A percentile compares a stretch with the other conserved stretches of the same genome.
Conservation (phyloP, 83 land plant species). For the Diphasiastrum complanatum region DNA sequence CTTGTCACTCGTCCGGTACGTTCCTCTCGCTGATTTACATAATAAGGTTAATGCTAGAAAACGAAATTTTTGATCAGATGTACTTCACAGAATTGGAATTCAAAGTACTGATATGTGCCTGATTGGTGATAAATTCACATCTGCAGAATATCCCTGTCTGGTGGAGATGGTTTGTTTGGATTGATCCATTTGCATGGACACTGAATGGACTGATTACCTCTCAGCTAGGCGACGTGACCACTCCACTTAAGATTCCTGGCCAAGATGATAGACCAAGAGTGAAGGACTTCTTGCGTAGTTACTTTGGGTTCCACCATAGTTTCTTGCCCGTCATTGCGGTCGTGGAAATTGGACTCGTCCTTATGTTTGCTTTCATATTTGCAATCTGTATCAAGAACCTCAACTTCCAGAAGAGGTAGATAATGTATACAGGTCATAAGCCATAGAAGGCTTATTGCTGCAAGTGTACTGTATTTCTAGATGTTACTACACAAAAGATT, state of each 20-base stretch:
- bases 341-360: constrained; percentile 23
- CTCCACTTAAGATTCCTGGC: constrained; percentile 13
- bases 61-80: neutral
- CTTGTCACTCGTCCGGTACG: constrained; percentile 41
- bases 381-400: constrained; percentile 28
- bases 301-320: constrained; percentile 31
- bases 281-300: constrained; percentile 10
- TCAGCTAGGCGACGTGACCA: constrained; percentile 34
- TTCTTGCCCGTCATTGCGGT: constrained; percentile 25
- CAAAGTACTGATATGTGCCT: neutral
- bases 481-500: too few species aligned
- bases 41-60: neutral
- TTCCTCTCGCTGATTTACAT: neutral
- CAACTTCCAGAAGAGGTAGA: constrained; percentile 46
- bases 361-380: constrained; percentile 34
- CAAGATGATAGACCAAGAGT: constrained; percentile 9
- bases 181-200: constrained; percentile 38
- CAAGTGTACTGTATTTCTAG: too few species aligned
- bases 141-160: constrained; percentile 49
- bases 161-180: constrained; percentile 43
- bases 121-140: neutral
- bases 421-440: constrained; percentile 12
- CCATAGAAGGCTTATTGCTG: too few species aligned
- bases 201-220: constrained; percentile 36
- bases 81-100: neutral